Base-by-base conservation (phyloP, 257 asterid genomes). In the Lavandula angustifolia region DNA sequence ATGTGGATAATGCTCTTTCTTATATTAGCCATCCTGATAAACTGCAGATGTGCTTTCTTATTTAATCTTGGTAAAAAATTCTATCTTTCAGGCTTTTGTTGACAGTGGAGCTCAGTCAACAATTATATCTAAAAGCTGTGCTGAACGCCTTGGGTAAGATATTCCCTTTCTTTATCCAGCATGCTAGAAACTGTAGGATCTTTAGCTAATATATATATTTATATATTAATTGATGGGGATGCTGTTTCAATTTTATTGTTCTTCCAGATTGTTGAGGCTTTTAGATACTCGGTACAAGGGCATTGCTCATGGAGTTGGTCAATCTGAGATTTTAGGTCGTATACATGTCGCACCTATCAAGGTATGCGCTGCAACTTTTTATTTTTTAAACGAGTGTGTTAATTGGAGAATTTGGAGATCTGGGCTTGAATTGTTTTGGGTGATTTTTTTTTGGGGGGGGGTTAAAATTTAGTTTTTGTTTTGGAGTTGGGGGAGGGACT, bases 81-180 rank as follows among this genome's bases (percentile, higher is more conserved):
- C 16, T 41, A 12, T 60, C 54, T 60, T 14, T 76, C 80, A 92
- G 99, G 99, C 99, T 62, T 94, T 94, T 66, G 99, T 94, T 70
- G 99, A 94, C 64, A 94, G 99, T 72, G 99, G 99, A 71, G 99
- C 99, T 72, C 99, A 90, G 80, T 94, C 99, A 48, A 94, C 99
- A 55, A 90, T 90, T 60, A 94, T 94, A 79, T 94, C 99, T 67
- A 94, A 84, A 86, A 86, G 80, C 80, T 94, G 99, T 76, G 99
- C 99, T 12, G 99, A 94, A 72, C 95, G 97, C 42, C 79, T 75
- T 31, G 99, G 99, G 99, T 94, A 78, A 56, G 84, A 68, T 38
- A 35, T 64, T 47, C 62, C 53, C 27, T 54, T 72, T 22, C 65
- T 60, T 44, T 73, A 31, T 40, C 54, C 54, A 49, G 59, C 49